phyloP scores from a whole-genome alignment of 2,329 filamentous ascomycete species.

The Ophiostoma quercus region DNA sequence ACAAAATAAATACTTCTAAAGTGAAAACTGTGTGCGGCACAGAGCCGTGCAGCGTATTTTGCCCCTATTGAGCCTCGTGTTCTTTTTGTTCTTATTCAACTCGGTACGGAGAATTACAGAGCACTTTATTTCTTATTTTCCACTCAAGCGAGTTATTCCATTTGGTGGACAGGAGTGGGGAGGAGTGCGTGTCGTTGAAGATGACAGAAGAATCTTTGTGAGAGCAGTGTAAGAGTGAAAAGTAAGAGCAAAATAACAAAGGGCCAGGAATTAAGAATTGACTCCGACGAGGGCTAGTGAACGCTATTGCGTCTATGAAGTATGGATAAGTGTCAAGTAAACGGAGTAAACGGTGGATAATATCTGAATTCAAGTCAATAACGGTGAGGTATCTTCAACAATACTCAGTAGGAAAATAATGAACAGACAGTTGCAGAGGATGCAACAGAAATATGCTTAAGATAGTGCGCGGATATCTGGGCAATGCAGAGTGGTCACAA shows the following conservation, averaged over 20 bases:
- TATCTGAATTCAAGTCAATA: no score
- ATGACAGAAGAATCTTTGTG: neutral
- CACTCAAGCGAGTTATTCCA: neutral
- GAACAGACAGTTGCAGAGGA: neutral
- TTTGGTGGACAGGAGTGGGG: neutral
- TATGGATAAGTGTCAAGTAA: neutral
- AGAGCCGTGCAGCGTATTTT: neutral
- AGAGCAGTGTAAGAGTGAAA: no score
- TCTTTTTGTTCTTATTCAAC: neutral
- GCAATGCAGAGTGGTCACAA: neutral
- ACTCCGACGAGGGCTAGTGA: neutral
- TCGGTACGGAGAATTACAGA: neutral
- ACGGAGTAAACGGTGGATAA: neutral
- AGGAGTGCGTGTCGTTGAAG: conserved; percentile 13
- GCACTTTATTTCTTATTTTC: conserved; percentile 6
- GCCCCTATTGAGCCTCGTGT: conserved; percentile 4
- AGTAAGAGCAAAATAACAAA: no score
- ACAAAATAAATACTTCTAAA: neutral
- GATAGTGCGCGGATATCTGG: neutral
- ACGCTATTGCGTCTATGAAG: neutral
- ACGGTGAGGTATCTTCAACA: no score
- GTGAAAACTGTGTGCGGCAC: neutral
- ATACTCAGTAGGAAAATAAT: no score
- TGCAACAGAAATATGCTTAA: neutral
- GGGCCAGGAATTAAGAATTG: neutral